These are phyloP conservation scores for Suillus alpinus DNA, from an alignment of 768 basidiomycete species.

Conservation along the genomic window DNA sequence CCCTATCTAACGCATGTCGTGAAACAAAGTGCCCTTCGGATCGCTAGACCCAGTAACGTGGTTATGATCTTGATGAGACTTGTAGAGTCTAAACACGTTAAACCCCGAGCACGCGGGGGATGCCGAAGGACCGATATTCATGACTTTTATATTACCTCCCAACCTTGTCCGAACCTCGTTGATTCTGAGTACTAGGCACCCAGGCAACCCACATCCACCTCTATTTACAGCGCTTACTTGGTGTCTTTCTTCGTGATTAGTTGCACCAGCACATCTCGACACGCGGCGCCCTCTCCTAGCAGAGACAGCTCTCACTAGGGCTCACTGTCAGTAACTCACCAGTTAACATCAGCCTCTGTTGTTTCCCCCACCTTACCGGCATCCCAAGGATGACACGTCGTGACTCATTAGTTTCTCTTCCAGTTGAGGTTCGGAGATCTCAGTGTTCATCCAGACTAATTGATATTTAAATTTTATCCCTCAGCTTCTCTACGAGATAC, in stretches of 20 bases:
- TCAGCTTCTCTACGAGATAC: slow-evolving; percentile 79
- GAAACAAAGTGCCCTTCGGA: background rate
- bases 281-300: no score
- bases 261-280: no score
- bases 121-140: no score
- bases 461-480: slow-evolving; percentile 9
- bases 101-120: no score
- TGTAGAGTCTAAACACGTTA: background rate
- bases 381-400: background rate
- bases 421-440: slow-evolving; percentile 32
- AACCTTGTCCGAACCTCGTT: no score
- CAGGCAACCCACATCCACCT: no score
- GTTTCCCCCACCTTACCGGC: background rate
- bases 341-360: background rate
- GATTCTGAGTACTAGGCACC: no score
- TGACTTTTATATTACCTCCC: no score
- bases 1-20: background rate
- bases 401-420: slow-evolving; percentile 25
- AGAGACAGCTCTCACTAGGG: no score
- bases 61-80: background rate
- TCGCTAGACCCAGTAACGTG: background rate
- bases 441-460: background rate
- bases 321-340: no score
- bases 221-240: no score
- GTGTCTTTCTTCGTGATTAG: no score